These are phyloP conservation scores for Mallotus japonicus DNA, from an alignment of 441 rosid species.

Conservation along the genomic window DNA sequence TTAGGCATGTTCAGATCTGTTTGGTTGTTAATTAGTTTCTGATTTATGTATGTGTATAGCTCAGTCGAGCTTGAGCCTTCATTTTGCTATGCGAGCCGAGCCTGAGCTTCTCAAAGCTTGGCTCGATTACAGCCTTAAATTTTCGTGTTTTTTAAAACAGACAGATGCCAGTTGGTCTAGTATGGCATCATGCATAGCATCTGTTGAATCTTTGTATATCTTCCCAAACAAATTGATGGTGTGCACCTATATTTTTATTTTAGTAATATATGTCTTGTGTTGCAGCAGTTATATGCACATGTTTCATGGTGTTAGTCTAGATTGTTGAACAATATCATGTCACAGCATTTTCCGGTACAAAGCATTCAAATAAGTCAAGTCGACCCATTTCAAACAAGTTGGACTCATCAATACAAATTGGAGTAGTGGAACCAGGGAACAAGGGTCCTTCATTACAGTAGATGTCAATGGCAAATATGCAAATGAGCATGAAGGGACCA, in stretches of 20 bases:
- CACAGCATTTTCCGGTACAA: conserved; percentile 41
- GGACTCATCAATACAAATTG: conserved; percentile 38
- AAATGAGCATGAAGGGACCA: conserved; percentile 32
- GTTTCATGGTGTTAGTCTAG: conserved; percentile 28
- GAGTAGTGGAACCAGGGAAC: conserved; percentile 25
- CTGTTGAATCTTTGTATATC: not conserved
- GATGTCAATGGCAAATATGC: conserved; percentile 34
- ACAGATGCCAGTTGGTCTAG: not conserved
- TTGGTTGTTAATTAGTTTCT: no score
- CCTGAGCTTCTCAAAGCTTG: no score
- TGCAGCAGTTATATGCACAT: conserved; percentile 28
- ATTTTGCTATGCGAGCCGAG: no score
- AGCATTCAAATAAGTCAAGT: conserved; percentile 43
- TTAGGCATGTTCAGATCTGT: no score
- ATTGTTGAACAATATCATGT: conserved; percentile 58
- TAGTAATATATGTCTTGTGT: conserved; percentile 5
- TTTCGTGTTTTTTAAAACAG: not conserved
- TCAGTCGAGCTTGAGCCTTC: no score
- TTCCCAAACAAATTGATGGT: not conserved
- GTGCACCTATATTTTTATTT: not conserved
- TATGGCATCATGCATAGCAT: not conserved
- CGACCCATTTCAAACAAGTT: conserved; percentile 36
- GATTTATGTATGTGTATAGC: no score
- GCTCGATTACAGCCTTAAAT: no score
- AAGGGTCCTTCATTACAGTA: conserved; percentile 25